Evolutionary conservation across 192 early-diverging fungal genomes (phyloP).

Genomic region (Dissophora ornata): DNA sequence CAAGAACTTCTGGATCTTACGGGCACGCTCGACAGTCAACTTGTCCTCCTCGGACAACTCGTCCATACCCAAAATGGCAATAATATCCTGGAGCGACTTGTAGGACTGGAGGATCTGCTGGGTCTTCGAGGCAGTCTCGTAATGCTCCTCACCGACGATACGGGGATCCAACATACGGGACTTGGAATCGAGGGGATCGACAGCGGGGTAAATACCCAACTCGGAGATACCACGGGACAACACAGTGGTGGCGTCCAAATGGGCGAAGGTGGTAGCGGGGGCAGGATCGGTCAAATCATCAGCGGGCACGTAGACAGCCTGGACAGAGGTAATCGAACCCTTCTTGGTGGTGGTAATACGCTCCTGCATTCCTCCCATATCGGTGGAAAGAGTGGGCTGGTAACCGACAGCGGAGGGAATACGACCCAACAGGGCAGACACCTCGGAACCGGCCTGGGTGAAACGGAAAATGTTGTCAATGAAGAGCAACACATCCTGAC

Average conservation of each 20-base stretch:
- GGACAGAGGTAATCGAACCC: constrained; percentile 99
- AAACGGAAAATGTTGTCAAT: constrained; percentile 99
- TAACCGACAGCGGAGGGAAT: constrained; percentile 99
- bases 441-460: constrained; percentile 99
- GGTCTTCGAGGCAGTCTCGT: constrained; percentile 90
- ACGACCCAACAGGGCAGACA: constrained; percentile 98
- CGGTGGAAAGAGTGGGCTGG: constrained; percentile 98
- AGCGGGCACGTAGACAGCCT: constrained; percentile 98
- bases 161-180: constrained; percentile 97
- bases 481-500: constrained; percentile 99
- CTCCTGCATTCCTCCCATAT: constrained; percentile 99
- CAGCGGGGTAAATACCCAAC: constrained; percentile 99
- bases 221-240: constrained; percentile 98
- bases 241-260: constrained; percentile 99
- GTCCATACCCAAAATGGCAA: constrained; percentile 99
- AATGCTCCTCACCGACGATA: constrained; percentile 96
- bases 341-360: constrained; percentile 99
- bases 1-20: constrained; percentile 99
- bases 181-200: constrained; percentile 98
- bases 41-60: constrained; percentile 99
- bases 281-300: constrained; percentile 99
- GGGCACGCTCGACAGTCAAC: constrained; percentile 97
- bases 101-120: constrained; percentile 98
- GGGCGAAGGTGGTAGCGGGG: constrained; percentile 98
- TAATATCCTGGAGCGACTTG: constrained; percentile 99